A percentile compares a stretch with the other conserved stretches of the same genome.
phyloP scores from a whole-genome alignment of 2,329 filamentous ascomycete species.

The Aspergillus pseudoterreus region DNA sequence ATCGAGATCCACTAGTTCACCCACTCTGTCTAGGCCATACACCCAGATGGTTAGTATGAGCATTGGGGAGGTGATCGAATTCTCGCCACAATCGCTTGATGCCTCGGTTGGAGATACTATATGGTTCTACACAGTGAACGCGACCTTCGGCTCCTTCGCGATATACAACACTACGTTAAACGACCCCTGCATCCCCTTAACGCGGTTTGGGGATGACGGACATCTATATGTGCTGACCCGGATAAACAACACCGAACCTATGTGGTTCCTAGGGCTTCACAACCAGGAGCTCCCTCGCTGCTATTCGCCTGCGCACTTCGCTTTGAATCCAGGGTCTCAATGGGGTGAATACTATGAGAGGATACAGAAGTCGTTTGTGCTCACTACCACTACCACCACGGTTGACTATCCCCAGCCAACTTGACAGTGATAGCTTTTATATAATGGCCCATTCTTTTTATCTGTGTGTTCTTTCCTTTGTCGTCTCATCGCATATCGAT shows the following conservation, averaged over 20 bases:
- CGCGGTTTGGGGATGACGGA: no score
- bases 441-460: neutral
- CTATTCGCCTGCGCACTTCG: conserved; percentile 1
- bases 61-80: neutral
- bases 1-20: neutral
- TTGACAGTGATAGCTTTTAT: neutral
- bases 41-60: neutral
- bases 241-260: neutral
- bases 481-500: neutral
- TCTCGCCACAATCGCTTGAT: neutral
- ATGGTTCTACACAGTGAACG: neutral
- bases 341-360: neutral
- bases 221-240: no score
- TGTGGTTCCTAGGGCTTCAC: neutral
- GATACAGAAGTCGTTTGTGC: neutral
- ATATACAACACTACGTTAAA: neutral
- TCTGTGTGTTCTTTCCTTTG: neutral
- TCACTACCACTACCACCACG: neutral
- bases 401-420: neutral
- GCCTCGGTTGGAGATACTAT: conserved; percentile 2
- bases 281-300: neutral
- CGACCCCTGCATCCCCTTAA: no score
- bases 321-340: conserved; percentile 2
- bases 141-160: neutral
- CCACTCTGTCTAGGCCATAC: neutral